Base-by-base conservation (phyloP, 176 grass and related monocot species). In the Alopecurus myosuroides region DNA sequence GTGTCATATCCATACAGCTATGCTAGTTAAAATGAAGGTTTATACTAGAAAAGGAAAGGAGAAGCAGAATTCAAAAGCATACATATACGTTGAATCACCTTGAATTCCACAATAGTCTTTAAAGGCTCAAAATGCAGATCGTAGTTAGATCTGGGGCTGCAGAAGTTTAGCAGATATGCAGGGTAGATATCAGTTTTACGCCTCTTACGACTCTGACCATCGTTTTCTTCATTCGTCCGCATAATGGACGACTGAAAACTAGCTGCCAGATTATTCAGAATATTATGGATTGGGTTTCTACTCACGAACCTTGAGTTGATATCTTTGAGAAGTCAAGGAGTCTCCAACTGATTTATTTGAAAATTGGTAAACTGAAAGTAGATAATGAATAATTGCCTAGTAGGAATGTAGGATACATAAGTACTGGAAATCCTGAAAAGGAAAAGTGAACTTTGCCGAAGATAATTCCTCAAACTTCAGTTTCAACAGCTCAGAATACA, bases 341-440 rank as follows among this genome's bases (percentile, higher is more conserved):
- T 73, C 74, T 31, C 84, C 33, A 87, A 86, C 56, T 33, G 34
- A 87, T 86, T 2, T 56, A 60, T 77, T 79, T 36, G 64, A 85
- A 73, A 82, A 31, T 71, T 79, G 36, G 28, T 74, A 65, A 77
- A 81, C 13, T 64, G 76, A 19, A 81, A 78, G 31, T 73, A 90
- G 65, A 35, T 23, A 80, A 74, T 6, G 0, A 44, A 14, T 9
- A 36, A 73, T 34, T 69, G 15, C 30, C 9, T 9, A 78, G 78
- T 86, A 95, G 93, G 96, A 92, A 13, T 75, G 66, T 82, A 95
- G 96, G 96, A 98, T 98, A 98, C 96, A 98, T 26, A 98, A 42
- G 89, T 95, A 94, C 64, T 98, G 96, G 81, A 94, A 86, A 92
- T 74, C 91, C 96, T 98, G 93, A 66, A 98, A 90, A 86, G 30